Base-by-base conservation (phyloP, 2,329 filamentous ascomycete species). In the Fusarium penzigii region DNA sequence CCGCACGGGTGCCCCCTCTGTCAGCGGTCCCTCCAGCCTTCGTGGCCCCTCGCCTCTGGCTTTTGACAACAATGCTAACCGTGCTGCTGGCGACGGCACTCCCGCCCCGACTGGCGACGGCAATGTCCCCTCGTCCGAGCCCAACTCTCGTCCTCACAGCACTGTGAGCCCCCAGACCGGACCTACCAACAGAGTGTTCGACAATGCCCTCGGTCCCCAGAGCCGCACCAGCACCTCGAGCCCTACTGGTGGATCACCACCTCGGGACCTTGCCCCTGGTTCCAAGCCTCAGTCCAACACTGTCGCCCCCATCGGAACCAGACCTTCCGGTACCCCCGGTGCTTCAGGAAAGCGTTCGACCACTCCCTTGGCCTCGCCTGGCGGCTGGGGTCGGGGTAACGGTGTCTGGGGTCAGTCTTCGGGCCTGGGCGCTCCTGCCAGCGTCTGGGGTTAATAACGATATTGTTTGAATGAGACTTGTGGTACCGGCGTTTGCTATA, bases 261-360 rank as follows among this genome's bases (percentile, higher is more conserved):
- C 91, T 49, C 85, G 86, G 41, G 80, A 85, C 47, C 80, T 85
- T 38, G 75, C 78, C 29, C 80, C 72, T 54, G 77, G 73, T 42
- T 70, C 72, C 47, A 84, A 83, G 74, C 70, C 82, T 44, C 78
- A 81, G 56, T 71, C 78, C 45, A 81, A 81, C 49, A 80, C 88
- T 5, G 92, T 97, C 48, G 93, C 92, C 17, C 93, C 94, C 16
- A 97, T 97, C 63, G 94, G 94, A 58, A 97, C 93, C 52, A 88
- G 94, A 42, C 93, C 93, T 4, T 81, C 83, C 16, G 82, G 80
- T 39, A 80, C 78, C 34, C 74, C 83, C n/a, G 74, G 72, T 9
- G 70, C 75, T 39, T 80, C 82, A 55, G 76, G 77, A 72, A 94
- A 94, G 71, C 89, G 90, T 53, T 90, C 92, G 0, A 96, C 90